Evolutionary conservation across 2,329 filamentous ascomycete genomes (phyloP), one percentile per base, ranked within the genome.

Genomic region (Sporothrix brasiliensis): DNA sequence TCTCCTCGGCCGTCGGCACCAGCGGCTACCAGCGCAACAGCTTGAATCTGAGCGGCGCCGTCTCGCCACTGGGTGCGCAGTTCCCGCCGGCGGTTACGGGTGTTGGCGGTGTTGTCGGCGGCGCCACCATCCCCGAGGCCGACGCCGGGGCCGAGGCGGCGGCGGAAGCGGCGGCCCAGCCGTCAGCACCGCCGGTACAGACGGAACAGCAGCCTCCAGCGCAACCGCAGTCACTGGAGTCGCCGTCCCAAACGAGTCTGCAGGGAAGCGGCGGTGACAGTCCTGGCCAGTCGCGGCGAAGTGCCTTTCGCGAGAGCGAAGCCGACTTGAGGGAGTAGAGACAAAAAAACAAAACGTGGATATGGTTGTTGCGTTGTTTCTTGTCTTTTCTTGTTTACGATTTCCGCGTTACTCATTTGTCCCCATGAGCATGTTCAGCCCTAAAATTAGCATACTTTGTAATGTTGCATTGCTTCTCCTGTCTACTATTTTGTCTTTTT

Each of bases 1-100:
- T 73, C 11, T 74, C 74, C 21, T 70, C 70, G 68, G 39, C 69
- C 30, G 47, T 19, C 2, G 44, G 58, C n/a, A 63, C 41, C 41
- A 14, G 11, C 41, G 58, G 41, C 58, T 47, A 63, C 58, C 58
- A 63, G 13, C 39, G n/a, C 1, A 63, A 19, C 9, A 44, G 21
- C 4, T 2, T 50, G 14, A 34, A 11, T 13, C 24, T 50, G 44
- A 13, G 65, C 63, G 71, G 68, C 34, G 44, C 69, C 16, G 70
- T 70, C 47, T 71, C 72, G 63, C 73, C 71, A 6, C 19, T 65
- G 47, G 50, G 50, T 14, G 2, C 34, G 16, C 54, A 39, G 14
- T 47, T 54, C 30, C 54, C 69, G 13, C 14, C 61, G 13, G 47
- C 49, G 13, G 58, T 27, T 13, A 27, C 67, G 5, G 52, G 66